Base-by-base conservation (phyloP, 2,329 filamentous ascomycete genomes). In the Plenodomus biglobosus region DNA sequence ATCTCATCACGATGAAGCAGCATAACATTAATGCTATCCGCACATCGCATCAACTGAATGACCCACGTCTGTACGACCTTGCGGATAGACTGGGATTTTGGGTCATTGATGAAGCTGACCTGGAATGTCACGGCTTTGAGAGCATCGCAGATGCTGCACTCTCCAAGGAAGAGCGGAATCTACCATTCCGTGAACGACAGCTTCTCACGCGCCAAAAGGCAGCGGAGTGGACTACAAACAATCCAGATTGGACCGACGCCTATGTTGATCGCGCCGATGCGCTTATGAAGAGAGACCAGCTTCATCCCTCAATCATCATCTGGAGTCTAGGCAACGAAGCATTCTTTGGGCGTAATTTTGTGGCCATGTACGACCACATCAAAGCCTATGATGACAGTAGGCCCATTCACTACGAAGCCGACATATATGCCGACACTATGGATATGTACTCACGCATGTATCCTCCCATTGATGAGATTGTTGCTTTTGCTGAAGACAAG, bases 281-380 rank as follows among this genome's bases (percentile, higher is more conserved):
- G 45, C 70, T 89, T 46, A 76, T 90, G 0, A 78, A 84, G 58
- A 77, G 87, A 15, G 85, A 89, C 66, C 87, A 87, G 70, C 85
- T 89, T 48, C 84, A 88, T 55, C 69, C 86, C 0, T 85, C 79
- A n/a, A 76, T 90, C 41, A 83, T 90, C 40, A 80, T 88, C 36
- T 90, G 87, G 87, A 86, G 83, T 39, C 74, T 90, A 0, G 87
- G 86, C 0, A 90, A 90, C 59, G 86, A 90, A 63, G 81, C 85
- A 0, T 89, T 87, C 62, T 88, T 87, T 59, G 86, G 86, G 0
- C 73, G 75, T 8, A 89, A 90, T 61, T 84, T 86, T 60, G 76
- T 76, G 38, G 82, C 80, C 27, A 90, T 90, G 86, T 84, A 85
- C 56, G 72, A 84, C 3, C 85, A 80, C 63, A 78, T 79, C 41